Percentiles rank a stretch among this genome's conserved stretches.
Evolutionary conservation across 1,139 yeast genomes (phyloP).

Genomic region (Nakaseomyces sp.): DNA sequence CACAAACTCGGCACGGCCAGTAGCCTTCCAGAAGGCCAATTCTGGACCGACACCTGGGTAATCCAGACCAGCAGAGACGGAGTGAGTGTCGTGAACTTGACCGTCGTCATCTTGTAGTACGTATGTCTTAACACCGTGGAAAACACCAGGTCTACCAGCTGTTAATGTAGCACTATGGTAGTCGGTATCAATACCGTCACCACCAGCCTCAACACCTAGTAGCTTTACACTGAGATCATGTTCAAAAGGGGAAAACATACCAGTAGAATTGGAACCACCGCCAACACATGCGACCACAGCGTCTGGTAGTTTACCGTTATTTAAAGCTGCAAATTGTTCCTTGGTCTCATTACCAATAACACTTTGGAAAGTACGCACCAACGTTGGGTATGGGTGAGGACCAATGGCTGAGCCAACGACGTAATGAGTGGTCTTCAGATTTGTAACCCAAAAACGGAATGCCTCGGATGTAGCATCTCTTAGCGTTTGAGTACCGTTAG

Average conservation of each 20-base stretch:
- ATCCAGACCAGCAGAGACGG: conserved; percentile 96
- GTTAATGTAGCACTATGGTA: conserved; percentile 90
- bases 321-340: conserved; percentile 72
- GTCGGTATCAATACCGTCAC: conserved; percentile 84
- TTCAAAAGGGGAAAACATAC: conserved; percentile 91
- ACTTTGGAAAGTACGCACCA: conserved; percentile 96
- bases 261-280: conserved; percentile 96
- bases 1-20: conserved; percentile 82
- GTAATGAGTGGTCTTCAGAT: conserved; percentile 78
- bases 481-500: conserved; percentile 89
- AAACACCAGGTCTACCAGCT: conserved; percentile 91
- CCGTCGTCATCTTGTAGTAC: conserved; percentile 89
- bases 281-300: conserved; percentile 98
- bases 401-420: conserved; percentile 98
- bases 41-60: conserved; percentile 99
- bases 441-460: conserved; percentile 89
- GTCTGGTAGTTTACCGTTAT: conserved; percentile 78
- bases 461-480: conserved; percentile 99
- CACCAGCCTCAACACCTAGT: conserved; percentile 97
- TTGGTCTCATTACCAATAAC: conserved; percentile 94
- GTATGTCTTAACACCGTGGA: conserved; percentile 94
- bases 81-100: conserved; percentile 94
- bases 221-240: conserved; percentile 67
- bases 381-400: conserved; percentile 97
- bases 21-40: conserved; percentile 87